phyloP scores from a whole-genome alignment of 805 yeast species.

The Lipomyces mesembrius region DNA sequence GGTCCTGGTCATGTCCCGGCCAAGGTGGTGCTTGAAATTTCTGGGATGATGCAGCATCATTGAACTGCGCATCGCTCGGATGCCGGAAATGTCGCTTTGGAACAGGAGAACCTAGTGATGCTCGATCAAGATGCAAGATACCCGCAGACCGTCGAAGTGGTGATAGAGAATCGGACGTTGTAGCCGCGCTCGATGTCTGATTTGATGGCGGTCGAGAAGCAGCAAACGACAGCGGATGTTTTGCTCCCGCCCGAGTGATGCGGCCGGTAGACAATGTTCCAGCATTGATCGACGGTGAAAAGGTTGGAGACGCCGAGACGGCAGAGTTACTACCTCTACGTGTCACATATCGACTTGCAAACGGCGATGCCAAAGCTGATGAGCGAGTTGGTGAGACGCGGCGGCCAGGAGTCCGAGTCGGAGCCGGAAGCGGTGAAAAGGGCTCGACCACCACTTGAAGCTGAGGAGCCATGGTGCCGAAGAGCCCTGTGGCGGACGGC shows the following conservation, averaged over 20 bases:
- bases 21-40: not conserved
- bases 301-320: not conserved
- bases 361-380: conserved; percentile 17
- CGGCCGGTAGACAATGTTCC: conserved; percentile 18
- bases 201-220: not conserved
- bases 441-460: conserved; percentile 31
- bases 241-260: conserved; percentile 30
- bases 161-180: conserved; percentile 22
- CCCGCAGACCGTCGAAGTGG: conserved; percentile 50
- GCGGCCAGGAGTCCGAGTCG: conserved; percentile 26
- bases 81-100: conserved; percentile 23
- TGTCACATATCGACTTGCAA: conserved; percentile 12
- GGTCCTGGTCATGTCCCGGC: not conserved
- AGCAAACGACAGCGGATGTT: conserved; percentile 23
- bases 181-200: not conserved
- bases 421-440: conserved; percentile 30
- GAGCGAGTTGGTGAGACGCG: conserved; percentile 28
- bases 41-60: not conserved
- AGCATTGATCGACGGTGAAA: conserved; percentile 5
- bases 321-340: conserved; percentile 16
- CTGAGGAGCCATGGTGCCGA: conserved; percentile 27
- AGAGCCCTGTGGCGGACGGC: conserved; percentile 3
- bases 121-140: conserved; percentile 49
- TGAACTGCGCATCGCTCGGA: not conserved
- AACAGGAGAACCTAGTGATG: conserved; percentile 41